phyloP scores from a whole-genome alignment of 148 eudicot genomes.

The Vaccinium corymbosum region DNA sequence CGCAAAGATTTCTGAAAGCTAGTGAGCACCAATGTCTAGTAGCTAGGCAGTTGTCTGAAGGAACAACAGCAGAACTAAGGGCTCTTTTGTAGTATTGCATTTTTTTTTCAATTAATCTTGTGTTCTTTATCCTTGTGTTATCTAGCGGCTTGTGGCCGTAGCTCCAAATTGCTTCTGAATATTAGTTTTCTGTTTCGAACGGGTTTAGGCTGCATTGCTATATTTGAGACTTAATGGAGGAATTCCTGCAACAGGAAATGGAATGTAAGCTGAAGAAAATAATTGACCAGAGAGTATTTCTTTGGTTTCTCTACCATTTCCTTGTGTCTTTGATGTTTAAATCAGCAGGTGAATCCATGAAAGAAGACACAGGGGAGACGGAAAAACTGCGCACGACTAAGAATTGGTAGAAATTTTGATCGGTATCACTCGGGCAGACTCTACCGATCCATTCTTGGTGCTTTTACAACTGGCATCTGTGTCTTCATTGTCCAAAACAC shows the following conservation, averaged over 20 bases:
- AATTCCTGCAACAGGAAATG: background rate
- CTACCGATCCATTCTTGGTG: no score
- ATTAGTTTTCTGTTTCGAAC: background rate
- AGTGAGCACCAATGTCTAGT: constrained; percentile 10
- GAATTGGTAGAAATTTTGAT: background rate
- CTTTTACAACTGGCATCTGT: no score
- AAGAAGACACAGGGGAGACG: background rate
- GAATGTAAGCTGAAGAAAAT: background rate
- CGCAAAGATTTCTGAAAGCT: constrained; percentile 15
- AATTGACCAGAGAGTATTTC: background rate
- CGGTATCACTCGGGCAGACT: no score
- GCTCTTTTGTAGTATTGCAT: background rate
- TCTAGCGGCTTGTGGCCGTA: background rate
- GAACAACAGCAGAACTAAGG: background rate
- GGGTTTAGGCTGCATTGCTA: background rate
- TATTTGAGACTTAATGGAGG: background rate
- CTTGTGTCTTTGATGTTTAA: background rate
- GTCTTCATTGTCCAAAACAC: background rate
- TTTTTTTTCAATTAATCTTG: background rate
- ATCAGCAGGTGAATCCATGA: background rate
- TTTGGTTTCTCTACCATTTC: background rate
- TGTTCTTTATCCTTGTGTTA: background rate
- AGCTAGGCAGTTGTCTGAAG: background rate
- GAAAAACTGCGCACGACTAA: background rate
- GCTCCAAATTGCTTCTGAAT: background rate